Conservation (phyloP, 441 rosid species). For the Populus tomentosa region DNA sequence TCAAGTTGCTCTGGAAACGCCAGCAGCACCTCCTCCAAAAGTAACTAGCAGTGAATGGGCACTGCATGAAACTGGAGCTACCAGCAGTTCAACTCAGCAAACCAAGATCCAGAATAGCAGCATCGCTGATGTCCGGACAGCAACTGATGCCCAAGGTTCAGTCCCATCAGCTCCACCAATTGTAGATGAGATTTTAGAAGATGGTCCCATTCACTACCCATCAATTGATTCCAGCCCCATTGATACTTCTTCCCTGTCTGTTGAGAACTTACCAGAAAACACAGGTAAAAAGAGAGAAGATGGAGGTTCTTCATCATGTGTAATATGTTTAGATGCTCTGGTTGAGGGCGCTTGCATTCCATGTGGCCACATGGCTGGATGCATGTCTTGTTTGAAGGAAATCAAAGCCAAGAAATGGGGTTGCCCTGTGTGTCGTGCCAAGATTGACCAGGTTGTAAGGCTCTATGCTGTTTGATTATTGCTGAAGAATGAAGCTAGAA, state of each 20-base stretch:
- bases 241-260: constrained; percentile 31
- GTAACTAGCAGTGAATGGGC: constrained; percentile 18
- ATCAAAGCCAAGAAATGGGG: constrained; percentile 83
- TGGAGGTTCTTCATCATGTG: constrained; percentile 50
- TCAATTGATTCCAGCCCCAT: constrained; percentile 57
- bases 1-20: constrained; percentile 16
- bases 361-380: constrained; percentile 95
- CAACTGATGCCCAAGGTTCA: constrained; percentile 22
- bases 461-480: constrained; percentile 63
- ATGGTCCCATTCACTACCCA: constrained; percentile 75
- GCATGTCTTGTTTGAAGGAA: constrained; percentile 87
- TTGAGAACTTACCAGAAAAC: constrained; percentile 27
- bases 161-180: constrained; percentile 62
- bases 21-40: constrained; percentile 27
- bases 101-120: constrained; percentile 8
- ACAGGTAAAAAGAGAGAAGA: constrained; percentile 42
- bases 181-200: constrained; percentile 35
- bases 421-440: constrained; percentile 87
- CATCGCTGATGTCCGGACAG: constrained; percentile 8
- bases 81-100: constrained; percentile 14
- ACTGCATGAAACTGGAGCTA: constrained; percentile 28
- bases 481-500: constrained; percentile 1
- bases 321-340: constrained; percentile 86
- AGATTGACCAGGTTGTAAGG: constrained; percentile 67
- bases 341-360: constrained; percentile 93